Base-by-base conservation (phyloP, 2,329 filamentous ascomycete genomes). In the Sclerotinia spermophila region DNA sequence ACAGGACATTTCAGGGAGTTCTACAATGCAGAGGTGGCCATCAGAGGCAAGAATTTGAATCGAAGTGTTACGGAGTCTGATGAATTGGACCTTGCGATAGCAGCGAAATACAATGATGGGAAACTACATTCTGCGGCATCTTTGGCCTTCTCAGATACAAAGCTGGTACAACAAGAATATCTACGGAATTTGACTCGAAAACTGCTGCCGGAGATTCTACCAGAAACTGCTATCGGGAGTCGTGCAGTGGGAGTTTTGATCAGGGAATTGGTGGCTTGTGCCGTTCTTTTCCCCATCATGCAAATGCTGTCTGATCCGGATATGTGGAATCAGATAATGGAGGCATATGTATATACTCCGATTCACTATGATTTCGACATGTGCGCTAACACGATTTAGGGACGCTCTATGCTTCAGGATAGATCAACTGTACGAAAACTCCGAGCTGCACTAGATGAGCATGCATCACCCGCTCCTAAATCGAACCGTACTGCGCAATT, bases 321-420 rank as follows among this genome's bases (percentile, higher is more conserved):
- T 82, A 97, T 92, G 13, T 99, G 95, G 95, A 98, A 99, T 77
- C 94, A 97, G 80, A 81, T 97, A 72, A 93, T 98, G 86, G 95
- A 98, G 81, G 94, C 90, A 70, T 93, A 91, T 81, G 90, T 81
- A 74, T 78, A 81, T 72, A 30, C n/a, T 19, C 61, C 56, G 19
- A 4, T 62, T 59, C 56, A 64, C 17, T 27, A 45, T 24, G 1
- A 30, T 64, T 24, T 24, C n/a, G 27, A 44, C 33, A 40, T 48
- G 66, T 51, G 42, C 45, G 61, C 71, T 78, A 40, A 76, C 24
- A 45, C 19, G n/a, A 65, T 60, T 42, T 61, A 90, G 81, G 92
- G 94, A 27, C 90, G 92, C 65, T 91, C 91, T 38, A 91, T 97
- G 83, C 85, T 99, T 56, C 96, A 98, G 80, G 96, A 99, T 79